phyloP scores from a whole-genome alignment of 75 land plant genomes.

The Cunninghamia lanceolata region DNA sequence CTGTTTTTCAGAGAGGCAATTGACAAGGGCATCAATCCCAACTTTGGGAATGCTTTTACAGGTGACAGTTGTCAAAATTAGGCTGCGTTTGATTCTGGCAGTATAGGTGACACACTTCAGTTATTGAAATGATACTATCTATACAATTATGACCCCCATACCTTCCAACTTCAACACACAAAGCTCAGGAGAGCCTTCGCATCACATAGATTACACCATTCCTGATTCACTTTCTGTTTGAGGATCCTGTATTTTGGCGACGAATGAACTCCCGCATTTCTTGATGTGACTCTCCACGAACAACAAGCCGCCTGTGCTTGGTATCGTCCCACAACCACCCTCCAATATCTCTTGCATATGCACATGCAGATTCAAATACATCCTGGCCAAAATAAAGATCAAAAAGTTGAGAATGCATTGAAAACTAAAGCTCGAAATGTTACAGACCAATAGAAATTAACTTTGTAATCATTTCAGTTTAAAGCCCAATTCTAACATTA shows the following conservation, averaged over 20 bases:
- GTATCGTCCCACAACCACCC: conserved; percentile 85
- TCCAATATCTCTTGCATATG: conserved; percentile 69
- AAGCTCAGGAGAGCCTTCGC: not conserved
- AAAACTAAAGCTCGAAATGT: conserved; percentile 1
- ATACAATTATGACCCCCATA: not conserved
- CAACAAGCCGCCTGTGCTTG: conserved; percentile 58
- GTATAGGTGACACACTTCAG: not conserved
- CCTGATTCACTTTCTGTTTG: conserved; percentile 15
- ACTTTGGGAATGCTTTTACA: not conserved
- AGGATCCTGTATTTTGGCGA: conserved; percentile 33
- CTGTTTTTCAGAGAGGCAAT: not conserved
- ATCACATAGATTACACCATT: not conserved
- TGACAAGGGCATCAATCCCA: not conserved
- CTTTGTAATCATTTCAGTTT: not conserved
- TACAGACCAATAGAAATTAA: not conserved
- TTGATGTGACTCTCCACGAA: conserved; percentile 72
- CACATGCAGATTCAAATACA: conserved; percentile 69
- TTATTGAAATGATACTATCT: not conserved
- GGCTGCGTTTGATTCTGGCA: not conserved
- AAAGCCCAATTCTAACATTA: not conserved
- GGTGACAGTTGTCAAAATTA: not conserved
- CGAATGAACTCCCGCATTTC: conserved; percentile 71
- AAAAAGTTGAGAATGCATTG: not conserved
- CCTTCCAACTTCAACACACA: conserved; percentile 1
- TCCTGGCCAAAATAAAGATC: conserved; percentile 43